Evolutionary conservation across 2,329 filamentous ascomycete species (phyloP), one percentile per base, ranked within the genome.

Genomic region (Amesomyces nigricolor): DNA sequence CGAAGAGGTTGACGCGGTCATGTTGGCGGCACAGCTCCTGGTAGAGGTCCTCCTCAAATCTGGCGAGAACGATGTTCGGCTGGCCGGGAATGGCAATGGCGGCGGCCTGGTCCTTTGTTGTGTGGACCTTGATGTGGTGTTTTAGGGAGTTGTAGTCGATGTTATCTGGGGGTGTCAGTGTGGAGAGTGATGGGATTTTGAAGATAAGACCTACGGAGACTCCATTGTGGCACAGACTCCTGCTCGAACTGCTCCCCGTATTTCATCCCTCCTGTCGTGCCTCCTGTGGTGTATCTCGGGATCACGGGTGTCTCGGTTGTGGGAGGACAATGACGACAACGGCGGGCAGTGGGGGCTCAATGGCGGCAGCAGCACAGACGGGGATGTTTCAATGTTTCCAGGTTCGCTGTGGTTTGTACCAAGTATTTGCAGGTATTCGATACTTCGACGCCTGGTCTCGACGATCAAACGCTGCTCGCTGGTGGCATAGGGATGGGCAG

Each of bases 81-180:
- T 87, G 82, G 14, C 88, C 88, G 1, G 89, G 89, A 53, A 94
- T 91, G 17, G 85, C 78, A 54, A 91, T 82, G 45, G 87, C 86
- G 29, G 76, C 76, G 47, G 84, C 86, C 64, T 87, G 82, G 69
- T 86, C 82, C 44, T 79, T 81, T 11, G 85, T 86, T 1, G 89
- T 95, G 67, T 90, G 82, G 58, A 80, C 80, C 70, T 92, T 94
- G 75, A 95, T 92, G 65, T 89, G 79, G 69, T 88, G 80, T 72
- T 95, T 95, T 61, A 95, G 80, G 47, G 88, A 87, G 69, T 92
- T 89, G 76, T 95, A 95, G 70, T 94, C 89, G 71, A 95, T 83
- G 71, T 95, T 94, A 69, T 91, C 86, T 89, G 68, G 35, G 26
- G 13, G 46, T 54, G 59, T 61, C 57, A 47, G 57, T 26, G 42